These are phyloP conservation scores for Zanthoxylum bungeanum DNA, from an alignment of 345 rosid species.

Conservation along the genomic window DNA sequence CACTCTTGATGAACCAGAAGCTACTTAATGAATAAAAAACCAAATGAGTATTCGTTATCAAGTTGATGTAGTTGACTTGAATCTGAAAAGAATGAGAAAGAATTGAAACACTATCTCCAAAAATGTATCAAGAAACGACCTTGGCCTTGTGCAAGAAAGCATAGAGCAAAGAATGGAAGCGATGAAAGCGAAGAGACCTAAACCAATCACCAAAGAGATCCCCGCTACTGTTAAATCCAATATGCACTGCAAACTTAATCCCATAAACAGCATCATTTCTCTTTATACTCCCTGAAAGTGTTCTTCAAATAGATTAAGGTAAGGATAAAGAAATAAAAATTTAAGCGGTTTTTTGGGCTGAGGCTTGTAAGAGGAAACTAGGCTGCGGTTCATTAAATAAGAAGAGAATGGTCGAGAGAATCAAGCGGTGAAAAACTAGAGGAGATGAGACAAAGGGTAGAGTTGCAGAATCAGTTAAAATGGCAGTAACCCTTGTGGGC, in stretches of 20 bases:
- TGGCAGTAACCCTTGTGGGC: not conserved
- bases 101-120: not conserved
- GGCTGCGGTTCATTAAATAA: not conserved
- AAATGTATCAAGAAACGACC: constrained; percentile 29
- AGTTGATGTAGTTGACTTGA: not conserved
- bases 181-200: constrained; percentile 65
- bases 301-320: not conserved
- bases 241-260: constrained; percentile 49
- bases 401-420: not conserved
- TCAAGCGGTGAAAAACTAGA: not conserved
- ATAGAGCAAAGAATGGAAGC: constrained; percentile 71
- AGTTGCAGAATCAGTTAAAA: too few relatives aligned
- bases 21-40: not conserved
- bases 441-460: too few relatives aligned
- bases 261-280: constrained; percentile 37
- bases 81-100: not conserved
- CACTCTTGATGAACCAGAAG: not conserved
- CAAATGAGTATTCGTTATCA: not conserved
- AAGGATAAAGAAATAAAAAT: too few relatives aligned
- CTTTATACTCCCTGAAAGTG: not conserved
- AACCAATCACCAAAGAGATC: constrained; percentile 67
- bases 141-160: constrained; percentile 77
- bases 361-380: not conserved
- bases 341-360: too few relatives aligned
- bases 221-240: constrained; percentile 75